These are phyloP conservation scores for Salix purpurea DNA, from an alignment of 345 rosid genomes.

Conservation along the genomic window DNA sequence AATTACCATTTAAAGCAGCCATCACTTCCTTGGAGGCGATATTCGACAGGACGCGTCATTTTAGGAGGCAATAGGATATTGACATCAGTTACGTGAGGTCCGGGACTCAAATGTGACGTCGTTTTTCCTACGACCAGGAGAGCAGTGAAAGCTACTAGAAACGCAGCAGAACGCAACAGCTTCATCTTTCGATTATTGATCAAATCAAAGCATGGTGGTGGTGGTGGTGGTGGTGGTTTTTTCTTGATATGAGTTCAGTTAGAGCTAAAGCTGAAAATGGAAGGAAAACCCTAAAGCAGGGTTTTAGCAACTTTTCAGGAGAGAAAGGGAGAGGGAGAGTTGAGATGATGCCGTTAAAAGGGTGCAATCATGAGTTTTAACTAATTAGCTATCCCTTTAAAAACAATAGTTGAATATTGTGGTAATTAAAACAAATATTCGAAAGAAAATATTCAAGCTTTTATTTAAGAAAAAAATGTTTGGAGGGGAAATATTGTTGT, in stretches of 20 bases:
- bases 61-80: slow-evolving; percentile 86
- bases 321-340: neutral
- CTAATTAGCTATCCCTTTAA: neutral
- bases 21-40: slow-evolving; percentile 89
- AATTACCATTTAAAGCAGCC: slow-evolving; percentile 94
- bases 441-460: too few relatives aligned
- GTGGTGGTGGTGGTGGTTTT: too few relatives aligned
- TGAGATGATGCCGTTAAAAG: too few relatives aligned
- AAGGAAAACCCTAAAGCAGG: slow-evolving; percentile 14
- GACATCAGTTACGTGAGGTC: slow-evolving; percentile 90
- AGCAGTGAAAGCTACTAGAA: slow-evolving; percentile 14
- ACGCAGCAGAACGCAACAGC: neutral
- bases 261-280: slow-evolving; percentile 3
- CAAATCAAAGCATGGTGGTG: too few relatives aligned
- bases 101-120: slow-evolving; percentile 44
- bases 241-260: neutral
- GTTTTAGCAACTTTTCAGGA: slow-evolving; percentile 6
- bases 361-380: neutral
- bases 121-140: slow-evolving; percentile 18
- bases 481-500: too few relatives aligned
- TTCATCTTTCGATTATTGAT: too few relatives aligned
- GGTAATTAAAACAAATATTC: too few relatives aligned
- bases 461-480: too few relatives aligned
- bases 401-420: too few relatives aligned
- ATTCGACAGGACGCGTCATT: slow-evolving; percentile 86